These are phyloP conservation scores for Sporodiniella umbellata DNA, from an alignment of 371 early-diverging fungal species.

Conservation along the genomic window DNA sequence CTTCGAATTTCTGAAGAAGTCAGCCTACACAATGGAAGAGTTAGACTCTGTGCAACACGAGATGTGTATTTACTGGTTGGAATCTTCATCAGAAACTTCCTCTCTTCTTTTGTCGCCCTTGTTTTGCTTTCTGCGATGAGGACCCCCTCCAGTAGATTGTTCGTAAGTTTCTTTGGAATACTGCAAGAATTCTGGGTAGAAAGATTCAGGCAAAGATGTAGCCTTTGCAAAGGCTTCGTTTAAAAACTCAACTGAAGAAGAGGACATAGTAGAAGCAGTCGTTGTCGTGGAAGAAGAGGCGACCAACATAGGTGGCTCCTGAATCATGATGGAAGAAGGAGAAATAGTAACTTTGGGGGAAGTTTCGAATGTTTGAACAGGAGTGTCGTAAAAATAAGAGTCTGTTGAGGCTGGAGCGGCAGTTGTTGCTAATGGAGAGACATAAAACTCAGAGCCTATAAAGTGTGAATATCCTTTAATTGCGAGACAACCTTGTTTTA, in stretches of 20 bases:
- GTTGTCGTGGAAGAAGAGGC: constrained; percentile 38
- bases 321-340: constrained; percentile 35
- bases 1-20: constrained; percentile 34
- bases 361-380: constrained; percentile 4
- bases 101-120: constrained; percentile 3
- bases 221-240: constrained; percentile 38
- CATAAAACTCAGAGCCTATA: constrained; percentile 27
- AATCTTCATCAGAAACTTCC: constrained; percentile 25
- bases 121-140: constrained; percentile 31
- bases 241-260: constrained; percentile 30
- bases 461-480: too few relatives aligned
- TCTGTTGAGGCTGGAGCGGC: constrained; percentile 12
- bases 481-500: too few relatives aligned
- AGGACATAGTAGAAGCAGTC: constrained; percentile 33
- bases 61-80: constrained; percentile 9
- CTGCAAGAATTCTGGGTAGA: constrained; percentile 35
- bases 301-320: constrained; percentile 42
- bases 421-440: constrained; percentile 20
- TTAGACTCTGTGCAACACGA: background rate
- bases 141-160: constrained; percentile 28
- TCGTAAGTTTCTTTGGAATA: constrained; percentile 36
- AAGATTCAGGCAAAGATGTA: constrained; percentile 32
- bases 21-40: constrained; percentile 1
- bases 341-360: constrained; percentile 4
- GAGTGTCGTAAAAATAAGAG: constrained; percentile 19